phyloP scores from a whole-genome alignment of 371 early-diverging fungal species.

The Blyttiomyces sp. region DNA sequence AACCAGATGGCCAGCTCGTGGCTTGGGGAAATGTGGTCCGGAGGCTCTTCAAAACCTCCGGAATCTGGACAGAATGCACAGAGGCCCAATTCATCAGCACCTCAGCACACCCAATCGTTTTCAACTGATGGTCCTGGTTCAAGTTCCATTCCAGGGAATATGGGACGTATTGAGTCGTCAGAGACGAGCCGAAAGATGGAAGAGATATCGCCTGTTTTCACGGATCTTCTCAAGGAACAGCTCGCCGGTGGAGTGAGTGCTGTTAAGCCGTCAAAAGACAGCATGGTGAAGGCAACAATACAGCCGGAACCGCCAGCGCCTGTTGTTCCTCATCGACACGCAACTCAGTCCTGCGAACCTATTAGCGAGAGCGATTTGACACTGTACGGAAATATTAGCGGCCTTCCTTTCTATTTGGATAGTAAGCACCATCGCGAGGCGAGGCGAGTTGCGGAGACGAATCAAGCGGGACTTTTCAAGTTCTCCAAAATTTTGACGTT shows the following conservation, averaged over 20 bases:
- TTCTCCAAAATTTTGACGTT: conserved; percentile 57
- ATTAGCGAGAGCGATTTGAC: conserved; percentile 30
- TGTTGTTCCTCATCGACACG: conserved; percentile 16
- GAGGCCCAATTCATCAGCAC: no score
- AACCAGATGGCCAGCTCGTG: no score
- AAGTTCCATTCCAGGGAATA: no score
- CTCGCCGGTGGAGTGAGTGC: conserved; percentile 23
- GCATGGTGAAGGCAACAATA: conserved; percentile 25
- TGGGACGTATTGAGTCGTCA: no score
- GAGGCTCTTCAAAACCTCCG: no score
- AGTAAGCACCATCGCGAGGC: conserved; percentile 8
- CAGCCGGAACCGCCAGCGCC: conserved; percentile 22
- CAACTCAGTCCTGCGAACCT: conserved; percentile 15
- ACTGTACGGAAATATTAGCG: conserved; percentile 12
- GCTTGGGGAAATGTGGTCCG: no score
- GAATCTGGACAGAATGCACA: no score
- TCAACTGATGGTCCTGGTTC: no score
- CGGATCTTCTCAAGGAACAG: conserved; percentile 22
- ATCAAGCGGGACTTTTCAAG: conserved; percentile 10
- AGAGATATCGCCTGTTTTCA: conserved; percentile 19
- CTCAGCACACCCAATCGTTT: no score
- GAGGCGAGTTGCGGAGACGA: neutral
- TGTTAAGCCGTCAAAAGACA: conserved; percentile 16
- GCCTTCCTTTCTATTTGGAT: conserved; percentile 34
- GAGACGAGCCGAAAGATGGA: no score